Percentiles rank a stretch among this genome's conserved stretches.
These are phyloP conservation scores for Cymbopogon citratus DNA, from an alignment of 176 grass and related monocot species.

Conservation along the genomic window DNA sequence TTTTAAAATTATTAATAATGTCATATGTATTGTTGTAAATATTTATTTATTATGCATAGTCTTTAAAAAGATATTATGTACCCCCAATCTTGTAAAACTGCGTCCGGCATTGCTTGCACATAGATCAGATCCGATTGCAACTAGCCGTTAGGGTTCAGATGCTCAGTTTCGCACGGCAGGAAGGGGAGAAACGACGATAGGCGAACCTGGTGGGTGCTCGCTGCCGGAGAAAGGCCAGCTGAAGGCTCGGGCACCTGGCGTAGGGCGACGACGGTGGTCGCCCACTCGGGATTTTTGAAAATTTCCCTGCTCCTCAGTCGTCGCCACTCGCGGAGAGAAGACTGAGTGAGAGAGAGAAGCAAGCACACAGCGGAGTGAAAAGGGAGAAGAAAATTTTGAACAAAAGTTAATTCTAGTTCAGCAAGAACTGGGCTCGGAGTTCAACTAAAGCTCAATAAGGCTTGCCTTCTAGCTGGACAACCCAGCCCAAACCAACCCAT, in stretches of 20 bases:
- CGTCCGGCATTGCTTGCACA: too few species aligned
- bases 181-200: neutral
- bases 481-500: neutral
- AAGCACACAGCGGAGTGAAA: neutral
- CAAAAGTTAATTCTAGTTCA: neutral
- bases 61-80: too few species aligned
- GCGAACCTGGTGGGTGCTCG: neutral
- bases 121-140: neutral
- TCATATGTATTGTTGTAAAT: too few species aligned
- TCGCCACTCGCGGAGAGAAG: neutral
- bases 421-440: neutral
- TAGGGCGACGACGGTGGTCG: neutral
- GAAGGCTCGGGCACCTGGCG: neutral
- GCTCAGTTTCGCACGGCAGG: neutral
- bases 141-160: neutral
- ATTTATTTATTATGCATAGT: too few species aligned
- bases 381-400: neutral
- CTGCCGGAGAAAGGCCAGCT: neutral
- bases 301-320: neutral
- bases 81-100: too few species aligned
- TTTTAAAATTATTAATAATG: too few species aligned
- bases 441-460: neutral
- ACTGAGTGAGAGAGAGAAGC: neutral
- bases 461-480: neutral
- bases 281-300: neutral